These are phyloP conservation scores for Starmerella tilneyi DNA, from an alignment of 805 yeast genomes.

Conservation along the genomic window DNA sequence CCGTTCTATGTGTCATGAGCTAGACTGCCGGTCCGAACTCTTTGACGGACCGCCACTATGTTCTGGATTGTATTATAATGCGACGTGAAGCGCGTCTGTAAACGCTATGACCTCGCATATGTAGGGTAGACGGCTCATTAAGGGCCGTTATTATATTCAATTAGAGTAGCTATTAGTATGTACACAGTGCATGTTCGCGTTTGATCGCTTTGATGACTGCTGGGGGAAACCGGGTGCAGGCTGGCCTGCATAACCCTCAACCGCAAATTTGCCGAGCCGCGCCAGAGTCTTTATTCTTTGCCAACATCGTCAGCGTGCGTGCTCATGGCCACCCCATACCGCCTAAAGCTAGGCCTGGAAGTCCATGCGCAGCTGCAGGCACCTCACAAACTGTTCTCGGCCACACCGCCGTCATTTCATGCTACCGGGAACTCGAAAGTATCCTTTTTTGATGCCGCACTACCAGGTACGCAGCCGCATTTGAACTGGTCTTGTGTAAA, in stretches of 20 bases:
- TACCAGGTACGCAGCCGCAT: conserved; percentile 88
- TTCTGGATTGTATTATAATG: no score
- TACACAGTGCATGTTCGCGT: no score
- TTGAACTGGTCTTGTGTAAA: conserved; percentile 65
- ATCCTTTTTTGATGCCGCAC: conserved; percentile 69
- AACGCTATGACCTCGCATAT: no score
- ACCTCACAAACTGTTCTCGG: conserved; percentile 62
- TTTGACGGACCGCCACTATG: no score
- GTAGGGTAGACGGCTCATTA: no score
- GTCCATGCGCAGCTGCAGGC: conserved; percentile 86
- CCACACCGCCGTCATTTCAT: conserved; percentile 30
- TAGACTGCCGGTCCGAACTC: no score
- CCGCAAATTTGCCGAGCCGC: conserved; percentile 1
- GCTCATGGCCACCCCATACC: conserved; percentile 15
- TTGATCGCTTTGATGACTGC: no score
- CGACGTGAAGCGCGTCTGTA: no score
- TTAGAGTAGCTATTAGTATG: no score
- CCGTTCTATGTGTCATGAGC: no score
- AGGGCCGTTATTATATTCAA: no score
- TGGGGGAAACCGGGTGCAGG: no score
- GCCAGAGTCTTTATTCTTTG: neutral
- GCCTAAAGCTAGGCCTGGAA: conserved; percentile 77
- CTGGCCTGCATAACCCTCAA: conserved; percentile 1
- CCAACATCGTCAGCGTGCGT: neutral
- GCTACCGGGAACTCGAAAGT: conserved; percentile 56